Percentiles rank a stretch among this genome's conserved stretches.
Evolutionary conservation across 345 rosid genomes (phyloP).

Genomic region (Sisymbrium altissimum): DNA sequence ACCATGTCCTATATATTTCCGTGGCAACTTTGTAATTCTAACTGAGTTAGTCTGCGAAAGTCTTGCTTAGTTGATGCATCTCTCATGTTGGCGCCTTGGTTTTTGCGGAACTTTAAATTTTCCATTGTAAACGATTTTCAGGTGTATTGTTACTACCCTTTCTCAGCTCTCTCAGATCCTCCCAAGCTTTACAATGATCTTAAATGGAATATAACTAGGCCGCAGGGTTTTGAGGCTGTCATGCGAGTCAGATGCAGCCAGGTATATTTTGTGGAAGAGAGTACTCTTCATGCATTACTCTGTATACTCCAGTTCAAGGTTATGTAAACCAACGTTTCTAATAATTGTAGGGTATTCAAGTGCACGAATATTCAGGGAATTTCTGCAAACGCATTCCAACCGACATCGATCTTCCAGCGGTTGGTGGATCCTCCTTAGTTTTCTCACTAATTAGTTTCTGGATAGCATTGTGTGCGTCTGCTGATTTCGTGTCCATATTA

Average conservation of each 20-base stretch:
- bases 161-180: slow-evolving; percentile 75
- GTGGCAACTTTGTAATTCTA: background rate
- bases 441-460: background rate
- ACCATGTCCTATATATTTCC: background rate
- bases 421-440: slow-evolving; percentile 17
- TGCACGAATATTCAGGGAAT: slow-evolving; percentile 88
- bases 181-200: slow-evolving; percentile 95
- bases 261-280: slow-evolving; percentile 41
- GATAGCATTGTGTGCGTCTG: background rate
- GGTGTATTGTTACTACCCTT: slow-evolving; percentile 88
- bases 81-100: background rate
- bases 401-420: slow-evolving; percentile 33
- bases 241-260: slow-evolving; percentile 96
- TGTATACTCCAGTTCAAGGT: slow-evolving; percentile 1
- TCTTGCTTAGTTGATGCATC: slow-evolving; percentile 6
- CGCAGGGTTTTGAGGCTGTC: slow-evolving; percentile 97
- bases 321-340: background rate
- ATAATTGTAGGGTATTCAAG: slow-evolving; percentile 81
- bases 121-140: slow-evolving; percentile 27
- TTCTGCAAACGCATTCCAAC: slow-evolving; percentile 73
- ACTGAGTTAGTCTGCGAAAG: background rate
- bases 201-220: slow-evolving; percentile 95
- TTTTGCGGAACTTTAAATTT: background rate
- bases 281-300: slow-evolving; percentile 5
- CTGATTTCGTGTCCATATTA: background rate